Evolutionary conservation across 2,329 filamentous ascomycete genomes (phyloP).

Genomic region (Chaetomium strumarium): DNA sequence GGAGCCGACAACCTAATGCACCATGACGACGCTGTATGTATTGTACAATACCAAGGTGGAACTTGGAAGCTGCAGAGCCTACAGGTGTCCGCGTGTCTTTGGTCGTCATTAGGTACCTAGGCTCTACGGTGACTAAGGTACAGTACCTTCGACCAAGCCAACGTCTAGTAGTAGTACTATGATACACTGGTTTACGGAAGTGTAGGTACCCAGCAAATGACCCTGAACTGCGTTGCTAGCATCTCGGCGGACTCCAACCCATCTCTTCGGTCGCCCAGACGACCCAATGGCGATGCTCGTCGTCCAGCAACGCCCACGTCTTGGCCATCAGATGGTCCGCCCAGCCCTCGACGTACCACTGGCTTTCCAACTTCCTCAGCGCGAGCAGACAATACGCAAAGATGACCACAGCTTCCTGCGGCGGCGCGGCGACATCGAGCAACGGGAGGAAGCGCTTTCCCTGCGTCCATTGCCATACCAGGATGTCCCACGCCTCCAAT

Average conservation of each 20-base stretch:
- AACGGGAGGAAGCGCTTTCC: constrained; percentile 5
- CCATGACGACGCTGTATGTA: too few species aligned
- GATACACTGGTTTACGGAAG: too few species aligned
- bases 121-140: too few species aligned
- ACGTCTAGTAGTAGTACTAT: too few species aligned
- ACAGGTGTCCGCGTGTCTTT: too few species aligned
- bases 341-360: constrained; percentile 37
- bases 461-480: constrained; percentile 8
- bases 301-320: constrained; percentile 32
- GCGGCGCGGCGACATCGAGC: constrained; percentile 20
- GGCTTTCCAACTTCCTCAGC: constrained; percentile 28
- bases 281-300: constrained; percentile 33
- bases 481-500: constrained; percentile 2
- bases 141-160: too few species aligned
- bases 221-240: background rate
- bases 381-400: constrained; percentile 31
- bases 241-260: constrained; percentile 12
- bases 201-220: too few species aligned
- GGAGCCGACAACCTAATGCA: too few species aligned
- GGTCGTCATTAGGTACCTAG: too few species aligned
- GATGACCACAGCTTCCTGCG: constrained; percentile 31
- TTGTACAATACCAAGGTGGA: too few species aligned
- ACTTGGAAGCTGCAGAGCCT: too few species aligned
- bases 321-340: constrained; percentile 29
- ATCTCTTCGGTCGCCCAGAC: constrained; percentile 10